Evolutionary conservation across 73 alveolate species (phyloP), one percentile per base, ranked within the genome.

Genomic region (Effrenium voratum): DNA sequence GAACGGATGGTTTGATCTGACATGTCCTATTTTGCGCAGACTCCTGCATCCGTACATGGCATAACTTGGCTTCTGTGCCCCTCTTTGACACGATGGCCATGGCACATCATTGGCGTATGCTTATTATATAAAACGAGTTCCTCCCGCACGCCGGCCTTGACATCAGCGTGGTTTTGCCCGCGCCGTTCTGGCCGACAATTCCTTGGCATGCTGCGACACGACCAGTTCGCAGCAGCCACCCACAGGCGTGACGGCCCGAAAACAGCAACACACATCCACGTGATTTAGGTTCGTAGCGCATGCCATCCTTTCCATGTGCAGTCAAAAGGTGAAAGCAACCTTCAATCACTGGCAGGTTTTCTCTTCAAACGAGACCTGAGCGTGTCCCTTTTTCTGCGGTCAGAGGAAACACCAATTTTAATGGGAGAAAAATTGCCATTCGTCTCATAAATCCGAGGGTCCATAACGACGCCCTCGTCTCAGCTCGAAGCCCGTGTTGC

Each of bases 141-240:
- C 60, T 30, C 43, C 24, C 68, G 49, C 34, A 30, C 72, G 28
- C 43, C 68, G 46, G 85, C 79, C 98, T 55, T 15, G 88, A 63
- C 94, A 98, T 70, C 73, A 98, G 91, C 46, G 99, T 98, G 16
- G 99, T 80, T 57, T 98, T 99, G n/a, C 99, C 99, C 2, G 99
- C 94, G 6, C 99, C 99, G 77, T 99, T 99, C 63, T 86, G 95
- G 34, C 99, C 99, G 40, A 99, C 95, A 36, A 83, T 83, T 73
- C 93, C 93, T 83, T 30, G 32, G 66, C 34, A 44, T 44, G 88
- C n/a, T 0, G 43, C 26, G 38, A 28, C 19, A 3, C 38, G 16
- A 32, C 34, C 5, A 24, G 13, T 60, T 60, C 30, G n/a, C n/a
- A n/a, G n/a, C n/a, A n/a, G n/a, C n/a, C n/a, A n/a, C n/a, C n/a